Percentiles rank a stretch among this genome's conserved stretches.
Conservation (phyloP, 2,329 filamentous ascomycete genomes). For the Fusarium setosum region DNA sequence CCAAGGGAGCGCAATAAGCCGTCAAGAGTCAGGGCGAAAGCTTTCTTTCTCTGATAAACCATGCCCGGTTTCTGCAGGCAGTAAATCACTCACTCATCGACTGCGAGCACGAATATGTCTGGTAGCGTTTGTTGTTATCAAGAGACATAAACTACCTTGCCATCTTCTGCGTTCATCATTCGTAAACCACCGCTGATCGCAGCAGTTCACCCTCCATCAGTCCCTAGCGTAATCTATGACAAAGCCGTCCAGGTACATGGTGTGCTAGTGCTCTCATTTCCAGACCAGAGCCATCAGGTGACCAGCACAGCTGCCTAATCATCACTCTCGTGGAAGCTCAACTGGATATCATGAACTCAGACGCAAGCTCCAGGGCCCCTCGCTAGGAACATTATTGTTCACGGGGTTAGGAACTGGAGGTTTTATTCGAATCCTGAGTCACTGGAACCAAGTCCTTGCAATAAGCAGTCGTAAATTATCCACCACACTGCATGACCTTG, state of each 20-base stretch:
- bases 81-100: not conserved
- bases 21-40: too few species aligned
- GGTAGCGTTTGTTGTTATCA: not conserved
- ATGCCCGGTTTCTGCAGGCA: not conserved
- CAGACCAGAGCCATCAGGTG: conserved; percentile 12
- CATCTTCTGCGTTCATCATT: not conserved
- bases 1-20: conserved; percentile 49
- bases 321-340: not conserved
- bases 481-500: not conserved
- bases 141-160: not conserved
- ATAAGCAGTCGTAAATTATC: conserved; percentile 10
- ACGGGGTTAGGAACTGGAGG: not conserved
- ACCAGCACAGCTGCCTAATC: conserved; percentile 14
- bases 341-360: not conserved
- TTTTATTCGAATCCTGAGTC: not conserved
- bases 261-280: conserved; percentile 5
- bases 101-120: not conserved
- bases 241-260: conserved; percentile 13
- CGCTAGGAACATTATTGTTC: not conserved
- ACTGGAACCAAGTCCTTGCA: conserved; percentile 6
- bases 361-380: not conserved
- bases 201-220: not conserved
- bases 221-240: not conserved
- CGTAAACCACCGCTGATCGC: not conserved
- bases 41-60: not conserved